Evolutionary conservation across 768 basidiomycete genomes (phyloP), one percentile per base, ranked within the genome.

Genomic region (Gloeostereum incarnatum): DNA sequence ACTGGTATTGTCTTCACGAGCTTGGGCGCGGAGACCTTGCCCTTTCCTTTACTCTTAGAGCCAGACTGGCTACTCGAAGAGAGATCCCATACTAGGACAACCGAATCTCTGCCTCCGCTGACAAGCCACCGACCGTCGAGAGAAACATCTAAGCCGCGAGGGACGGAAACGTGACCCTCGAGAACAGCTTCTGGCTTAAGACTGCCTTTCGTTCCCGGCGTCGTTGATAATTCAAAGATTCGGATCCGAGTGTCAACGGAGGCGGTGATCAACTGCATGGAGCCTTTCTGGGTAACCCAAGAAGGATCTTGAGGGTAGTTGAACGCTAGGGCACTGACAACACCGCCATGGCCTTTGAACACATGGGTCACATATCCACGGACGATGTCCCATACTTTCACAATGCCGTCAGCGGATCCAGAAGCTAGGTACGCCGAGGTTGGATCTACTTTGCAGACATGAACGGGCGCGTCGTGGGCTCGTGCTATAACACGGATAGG

Each of bases 331-430:
- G 94, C 92, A 47, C 85, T 88, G 55, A 99, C 82, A 43, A 96
- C 88, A n/a, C 96, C 96, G 4, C 93, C 96, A 54, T 98, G 96
- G 2, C 93, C 94, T 51, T 85, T 86, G 69, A 94, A 91, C 9
- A 92, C 71, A 57, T 99, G 96, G 0, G 96, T 99, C 22, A 87
- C 76, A 54, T 81, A 92, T 23, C 91, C 93, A 18, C 80, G 80
- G 3, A 69, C 60, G 32, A 92, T 78, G 55, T 96, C 83, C 92
- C 92, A 98, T 7, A 99, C 89, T 65, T 97, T 98, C 31, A 97
- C 96, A 22, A 88, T 73, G 17, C 96, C 94, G 47, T 99, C 96
- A 5, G 94, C 90, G 8, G 94, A 86, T 1, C 96, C 96, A 13
- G 93, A 94, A 5, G 96, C 96, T 46, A 97, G 72, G 47, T 94